Base-by-base conservation (phyloP, 345 rosid species). In the Moricandia arvensis region DNA sequence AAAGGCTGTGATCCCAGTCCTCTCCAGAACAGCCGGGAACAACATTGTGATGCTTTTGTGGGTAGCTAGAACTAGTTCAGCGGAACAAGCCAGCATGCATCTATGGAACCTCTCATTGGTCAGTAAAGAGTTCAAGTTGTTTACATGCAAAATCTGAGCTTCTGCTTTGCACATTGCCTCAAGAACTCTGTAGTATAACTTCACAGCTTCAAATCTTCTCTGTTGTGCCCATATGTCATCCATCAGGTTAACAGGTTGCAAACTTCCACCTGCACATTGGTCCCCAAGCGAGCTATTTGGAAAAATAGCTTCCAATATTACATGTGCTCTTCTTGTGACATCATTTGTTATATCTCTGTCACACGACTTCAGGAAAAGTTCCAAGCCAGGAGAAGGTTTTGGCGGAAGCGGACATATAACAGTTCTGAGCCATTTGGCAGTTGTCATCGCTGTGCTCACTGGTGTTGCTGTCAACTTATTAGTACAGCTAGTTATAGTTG, bases 151-250 rank as follows among this genome's bases (percentile, higher is more conserved):
- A 63, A 90, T 75, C 80, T 89, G 97, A 37, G 91, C 88, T 76
- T 95, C 99, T 16, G 99, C 98, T 58, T 81, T 85, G 78, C 99
- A 95, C 94, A 95, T 89, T 60, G 99, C 96, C 80, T 92, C 98
- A 75, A 95, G 81, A 70, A 95, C 97, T 83, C 96, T 86, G 80
- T 86, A 95, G 82, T 95, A 95, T 53, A 95, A 64, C 87, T 95
- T 92, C 45, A 86, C 78, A 54, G 98, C 93, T 81, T 95, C 99
- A 72, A 76, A 66, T 82, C 97, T 84, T 60, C 99, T 81, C 75
- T 95, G 97, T 66, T 95, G 93, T 63, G 97, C 96, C 99, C 99
- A 95, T 80, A 89, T 84, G 79, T 89, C 85, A 80, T 95, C 99
- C 97, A 90, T 90, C 79, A 89, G 83, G 75, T 85, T 93, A 63